Percentiles rank a stretch among this genome's conserved stretches.
These are phyloP conservation scores for Trypanosoma platydactyli DNA, from an alignment of 208 protist genomes.

Conservation along the genomic window DNA sequence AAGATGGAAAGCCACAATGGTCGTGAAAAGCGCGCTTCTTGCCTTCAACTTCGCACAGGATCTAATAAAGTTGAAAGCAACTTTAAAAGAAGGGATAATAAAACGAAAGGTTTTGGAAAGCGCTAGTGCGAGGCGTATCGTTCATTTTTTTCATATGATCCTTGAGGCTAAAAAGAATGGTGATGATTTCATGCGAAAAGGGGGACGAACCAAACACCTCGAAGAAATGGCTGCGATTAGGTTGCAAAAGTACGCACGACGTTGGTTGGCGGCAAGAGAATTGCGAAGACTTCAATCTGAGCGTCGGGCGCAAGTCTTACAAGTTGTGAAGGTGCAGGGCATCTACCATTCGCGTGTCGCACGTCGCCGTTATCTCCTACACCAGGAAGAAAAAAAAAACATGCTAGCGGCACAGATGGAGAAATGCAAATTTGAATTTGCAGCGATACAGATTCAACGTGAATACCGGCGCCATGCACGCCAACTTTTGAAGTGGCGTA, in stretches of 20 bases:
- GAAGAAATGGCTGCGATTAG: constrained; percentile 41
- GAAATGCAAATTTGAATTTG: constrained; percentile 36
- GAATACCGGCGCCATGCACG: constrained; percentile 66
- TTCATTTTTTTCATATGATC: constrained; percentile 58
- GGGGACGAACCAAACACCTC: constrained; percentile 20
- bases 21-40: constrained; percentile 49
- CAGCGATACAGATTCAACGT: constrained; percentile 67
- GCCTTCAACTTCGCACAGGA: constrained; percentile 62
- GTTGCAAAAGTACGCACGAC: constrained; percentile 69
- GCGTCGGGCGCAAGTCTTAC: constrained; percentile 30
- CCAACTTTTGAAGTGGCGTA: constrained; percentile 38
- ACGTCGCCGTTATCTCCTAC: constrained; percentile 13
- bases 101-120: constrained; percentile 38
- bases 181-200: constrained; percentile 14
- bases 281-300: constrained; percentile 31
- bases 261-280: constrained; percentile 62
- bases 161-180: constrained; percentile 22
- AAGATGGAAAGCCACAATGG: constrained; percentile 63
- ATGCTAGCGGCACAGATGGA: constrained; percentile 12
- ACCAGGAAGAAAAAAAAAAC: constrained; percentile 13
- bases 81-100: constrained; percentile 31
- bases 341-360: constrained; percentile 41
- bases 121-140: constrained; percentile 51
- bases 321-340: constrained; percentile 51
- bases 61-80: constrained; percentile 47